phyloP scores from a whole-genome alignment of 176 grass and related monocot genomes.

The Musa acuminata region DNA sequence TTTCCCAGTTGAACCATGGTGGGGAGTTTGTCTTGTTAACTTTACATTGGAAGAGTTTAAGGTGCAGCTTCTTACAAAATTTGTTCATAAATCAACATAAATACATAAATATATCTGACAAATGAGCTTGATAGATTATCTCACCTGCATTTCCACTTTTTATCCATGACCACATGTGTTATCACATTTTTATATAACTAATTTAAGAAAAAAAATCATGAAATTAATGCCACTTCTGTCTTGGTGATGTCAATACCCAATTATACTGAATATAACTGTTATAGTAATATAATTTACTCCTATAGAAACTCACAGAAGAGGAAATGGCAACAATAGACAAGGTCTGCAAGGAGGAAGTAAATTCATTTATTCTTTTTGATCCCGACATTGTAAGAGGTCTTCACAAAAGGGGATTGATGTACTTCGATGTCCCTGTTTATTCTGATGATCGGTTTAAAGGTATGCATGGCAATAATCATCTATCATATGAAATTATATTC shows the following conservation, averaged over 20 bases:
- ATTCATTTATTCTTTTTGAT: slow-evolving; percentile 92
- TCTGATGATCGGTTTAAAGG: slow-evolving; percentile 91
- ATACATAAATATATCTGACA: too few relatives aligned
- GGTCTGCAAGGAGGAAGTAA: slow-evolving; percentile 94
- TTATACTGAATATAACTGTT: slow-evolving; percentile 13
- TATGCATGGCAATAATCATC: slow-evolving; percentile 20
- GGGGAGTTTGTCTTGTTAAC: slow-evolving; percentile 98
- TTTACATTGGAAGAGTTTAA: slow-evolving; percentile 99
- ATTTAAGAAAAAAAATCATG: background rate
- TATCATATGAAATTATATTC: too few relatives aligned
- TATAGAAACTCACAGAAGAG: slow-evolving; percentile 97
- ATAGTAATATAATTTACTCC: slow-evolving; percentile 26
- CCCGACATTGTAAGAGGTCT: slow-evolving; percentile 61
- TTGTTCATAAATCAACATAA: background rate
- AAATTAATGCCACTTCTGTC: background rate
- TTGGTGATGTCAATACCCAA: slow-evolving; percentile 4
- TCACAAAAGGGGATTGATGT: slow-evolving; percentile 73
- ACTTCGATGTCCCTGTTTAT: slow-evolving; percentile 88
- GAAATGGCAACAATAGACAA: slow-evolving; percentile 92
- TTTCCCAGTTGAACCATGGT: slow-evolving; percentile 84
- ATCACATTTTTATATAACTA: background rate
- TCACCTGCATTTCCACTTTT: background rate
- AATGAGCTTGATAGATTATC: too few relatives aligned
- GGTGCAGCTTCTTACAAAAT: slow-evolving; percentile 32
- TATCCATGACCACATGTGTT: background rate